Evolutionary conservation across 306 rosid species (phyloP).

Genomic region (Castanea mollissima): DNA sequence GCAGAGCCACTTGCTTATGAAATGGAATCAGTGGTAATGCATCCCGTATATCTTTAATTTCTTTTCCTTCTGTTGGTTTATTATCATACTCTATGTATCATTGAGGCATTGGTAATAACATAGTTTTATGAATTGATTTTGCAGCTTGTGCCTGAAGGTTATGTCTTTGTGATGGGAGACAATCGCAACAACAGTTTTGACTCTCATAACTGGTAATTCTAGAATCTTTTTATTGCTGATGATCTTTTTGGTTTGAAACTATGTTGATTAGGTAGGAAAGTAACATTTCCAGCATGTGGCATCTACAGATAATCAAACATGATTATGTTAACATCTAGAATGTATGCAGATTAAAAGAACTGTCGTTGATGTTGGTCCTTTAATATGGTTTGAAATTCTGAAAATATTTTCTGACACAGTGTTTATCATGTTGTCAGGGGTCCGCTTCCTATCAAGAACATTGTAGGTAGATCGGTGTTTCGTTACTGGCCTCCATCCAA

Average conservation of each 20-base stretch:
- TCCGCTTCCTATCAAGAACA: conserved; percentile 86
- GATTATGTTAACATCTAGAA: conserved; percentile 30
- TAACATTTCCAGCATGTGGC: conserved; percentile 9
- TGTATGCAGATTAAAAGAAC: not conserved
- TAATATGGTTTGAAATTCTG: not conserved
- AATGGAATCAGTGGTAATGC: conserved; percentile 65
- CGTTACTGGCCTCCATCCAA: conserved; percentile 96
- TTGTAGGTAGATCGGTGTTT: conserved; percentile 84
- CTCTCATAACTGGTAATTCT: conserved; percentile 87
- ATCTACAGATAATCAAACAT: conserved; percentile 23
- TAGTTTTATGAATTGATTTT: conserved; percentile 8
- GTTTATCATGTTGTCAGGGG: conserved; percentile 62
- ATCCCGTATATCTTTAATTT: not conserved
- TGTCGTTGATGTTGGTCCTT: not conserved
- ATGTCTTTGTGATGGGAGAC: conserved; percentile 96
- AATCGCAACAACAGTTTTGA: conserved; percentile 93
- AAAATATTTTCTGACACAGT: conserved; percentile 11
- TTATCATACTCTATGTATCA: not conserved
- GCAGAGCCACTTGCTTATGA: conserved; percentile 80
- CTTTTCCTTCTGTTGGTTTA: not conserved
- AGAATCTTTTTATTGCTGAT: conserved; percentile 19
- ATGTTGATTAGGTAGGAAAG: conserved; percentile 14
- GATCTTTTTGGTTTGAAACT: conserved; percentile 22
- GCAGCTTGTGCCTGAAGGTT: conserved; percentile 92
- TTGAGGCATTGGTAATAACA: not conserved